Evolutionary conservation across 768 basidiomycete genomes (phyloP), one percentile per base, ranked within the genome.

Genomic region (Phanerochaete carnosa): DNA sequence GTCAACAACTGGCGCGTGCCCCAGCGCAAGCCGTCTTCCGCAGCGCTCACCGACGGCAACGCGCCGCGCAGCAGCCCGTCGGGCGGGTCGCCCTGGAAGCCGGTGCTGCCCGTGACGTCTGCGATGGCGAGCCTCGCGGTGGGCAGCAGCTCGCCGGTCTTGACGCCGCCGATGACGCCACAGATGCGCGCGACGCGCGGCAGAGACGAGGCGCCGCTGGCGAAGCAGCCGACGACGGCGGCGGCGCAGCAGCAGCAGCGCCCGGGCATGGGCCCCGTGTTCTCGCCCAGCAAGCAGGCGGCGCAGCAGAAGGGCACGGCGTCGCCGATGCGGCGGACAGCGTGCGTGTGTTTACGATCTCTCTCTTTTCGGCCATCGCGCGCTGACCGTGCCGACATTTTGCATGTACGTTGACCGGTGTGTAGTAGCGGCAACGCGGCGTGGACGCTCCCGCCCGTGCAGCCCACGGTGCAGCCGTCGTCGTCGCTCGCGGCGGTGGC

Each of bases 391-490:
- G 43, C 47, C 46, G 9, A 13, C 55, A 60, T 37, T 19, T n/a
- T 11, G 23, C 16, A 26, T 5, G 25, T 3, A 53, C 47, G 19
- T 16, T 22, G 16, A 39, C 25, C 8, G 29, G 8, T n/a, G 15
- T 47, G 16, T n/a, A 49, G 13, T 13, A 57, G 65, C 26, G 51
- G 32, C 57, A 25, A 49, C 35, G 84, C 82, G 62, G 90, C 88
- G 22, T 95, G 92, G 92, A 81, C 81, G 0, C 73, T 79, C 1
- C 78, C 82, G 0, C 80, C 86, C 6, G 79, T 78, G 1, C 79
- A 83, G 60, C 79, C 84, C 0, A 70, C 76, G n/a, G 73, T 74
- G 6, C 74, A 66, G 55, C 66, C 71, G 6, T 64, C 68, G 58
- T 63, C 69, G 15, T 37, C 47, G 47, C 47, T 19, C 25, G 47